A percentile compares a stretch with the other conserved stretches of the same genome.
Conservation (phyloP, 768 basidiomycete genomes). For the Lactifluus piperatus region DNA sequence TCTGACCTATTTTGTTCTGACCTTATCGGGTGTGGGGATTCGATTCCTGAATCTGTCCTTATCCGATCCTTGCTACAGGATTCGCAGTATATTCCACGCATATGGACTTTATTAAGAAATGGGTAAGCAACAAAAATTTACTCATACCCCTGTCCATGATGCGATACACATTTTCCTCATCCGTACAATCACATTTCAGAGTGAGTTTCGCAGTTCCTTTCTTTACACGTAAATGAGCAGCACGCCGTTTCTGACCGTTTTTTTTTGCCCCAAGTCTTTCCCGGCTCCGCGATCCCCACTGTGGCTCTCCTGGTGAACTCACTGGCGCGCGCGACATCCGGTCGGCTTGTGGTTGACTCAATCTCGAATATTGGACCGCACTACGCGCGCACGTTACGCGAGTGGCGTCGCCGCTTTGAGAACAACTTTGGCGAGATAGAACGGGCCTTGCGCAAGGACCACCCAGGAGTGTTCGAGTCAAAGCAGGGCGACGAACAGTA, state of each 20-base stretch:
- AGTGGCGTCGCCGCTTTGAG: slow-evolving; percentile 62
- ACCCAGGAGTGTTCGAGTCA: slow-evolving; percentile 44
- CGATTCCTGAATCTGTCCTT: not conserved
- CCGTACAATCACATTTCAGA: not conserved
- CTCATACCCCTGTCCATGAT: no score
- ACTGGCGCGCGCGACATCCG: slow-evolving; percentile 7
- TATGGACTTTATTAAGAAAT: slow-evolving; percentile 12
- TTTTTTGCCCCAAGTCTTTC: not conserved
- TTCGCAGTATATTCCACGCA: slow-evolving; percentile 27
- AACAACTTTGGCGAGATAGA: slow-evolving; percentile 42
- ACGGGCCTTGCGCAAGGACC: slow-evolving; percentile 46
- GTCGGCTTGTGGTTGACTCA: slow-evolving; percentile 11
- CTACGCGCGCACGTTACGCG: slow-evolving; percentile 71
- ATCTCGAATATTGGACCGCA: slow-evolving; percentile 34
- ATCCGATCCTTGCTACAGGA: slow-evolving; percentile 18
- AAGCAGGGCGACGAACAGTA: slow-evolving; percentile 27
- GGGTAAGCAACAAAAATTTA: slow-evolving; percentile 7
- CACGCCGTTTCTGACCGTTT: not conserved
- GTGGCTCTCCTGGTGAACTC: slow-evolving; percentile 14
- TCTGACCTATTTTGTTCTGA: not conserved
- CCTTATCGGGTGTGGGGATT: not conserved
- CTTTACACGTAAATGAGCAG: not conserved
- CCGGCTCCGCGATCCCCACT: slow-evolving; percentile 18
- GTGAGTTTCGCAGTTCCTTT: not conserved
- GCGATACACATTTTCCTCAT: no score